phyloP scores from a whole-genome alignment of 306 rosid species.

The Prosopis cineraria region DNA sequence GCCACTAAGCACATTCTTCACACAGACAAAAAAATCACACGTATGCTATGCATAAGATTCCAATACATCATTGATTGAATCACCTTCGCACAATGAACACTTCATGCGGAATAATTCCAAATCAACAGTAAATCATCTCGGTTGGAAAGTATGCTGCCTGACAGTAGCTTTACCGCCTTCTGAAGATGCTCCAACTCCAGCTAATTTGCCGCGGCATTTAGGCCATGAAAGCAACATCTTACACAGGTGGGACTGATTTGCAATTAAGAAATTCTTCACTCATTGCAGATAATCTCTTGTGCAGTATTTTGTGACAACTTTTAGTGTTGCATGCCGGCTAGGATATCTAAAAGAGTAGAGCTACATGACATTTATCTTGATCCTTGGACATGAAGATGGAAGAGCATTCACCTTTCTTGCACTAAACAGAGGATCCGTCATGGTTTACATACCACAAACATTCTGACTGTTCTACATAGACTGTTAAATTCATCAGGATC shows the following conservation, averaged over 20 bases:
- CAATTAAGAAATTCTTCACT: slow-evolving; percentile 59
- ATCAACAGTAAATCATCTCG: slow-evolving; percentile 64
- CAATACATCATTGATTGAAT: slow-evolving; percentile 48
- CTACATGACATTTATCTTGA: slow-evolving; percentile 46
- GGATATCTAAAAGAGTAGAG: slow-evolving; percentile 38
- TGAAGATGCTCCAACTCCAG: slow-evolving; percentile 54
- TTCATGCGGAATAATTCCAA: slow-evolving; percentile 55
- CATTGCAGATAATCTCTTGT: slow-evolving; percentile 52
- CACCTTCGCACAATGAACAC: slow-evolving; percentile 56
- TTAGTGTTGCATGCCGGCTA: slow-evolving; percentile 40
- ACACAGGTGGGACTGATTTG: slow-evolving; percentile 48
- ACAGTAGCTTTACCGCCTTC: slow-evolving; percentile 55
- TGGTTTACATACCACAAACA: slow-evolving; percentile 44
- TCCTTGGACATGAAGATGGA: slow-evolving; percentile 39
- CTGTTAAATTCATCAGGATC: slow-evolving; percentile 37
- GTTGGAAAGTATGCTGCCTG: slow-evolving; percentile 54
- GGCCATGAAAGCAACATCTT: slow-evolving; percentile 49
- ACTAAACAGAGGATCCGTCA: slow-evolving; percentile 36
- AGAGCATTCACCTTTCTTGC: slow-evolving; percentile 43
- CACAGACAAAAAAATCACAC: slow-evolving; percentile 54
- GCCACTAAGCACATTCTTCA: slow-evolving; percentile 69
- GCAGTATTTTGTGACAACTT: slow-evolving; percentile 49
- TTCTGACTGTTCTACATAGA: slow-evolving; percentile 41
- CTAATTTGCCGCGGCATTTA: slow-evolving; percentile 51
- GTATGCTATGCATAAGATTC: slow-evolving; percentile 54